These are phyloP conservation scores for Russula brevipes DNA, from an alignment of 768 basidiomycete species.

Conservation along the genomic window DNA sequence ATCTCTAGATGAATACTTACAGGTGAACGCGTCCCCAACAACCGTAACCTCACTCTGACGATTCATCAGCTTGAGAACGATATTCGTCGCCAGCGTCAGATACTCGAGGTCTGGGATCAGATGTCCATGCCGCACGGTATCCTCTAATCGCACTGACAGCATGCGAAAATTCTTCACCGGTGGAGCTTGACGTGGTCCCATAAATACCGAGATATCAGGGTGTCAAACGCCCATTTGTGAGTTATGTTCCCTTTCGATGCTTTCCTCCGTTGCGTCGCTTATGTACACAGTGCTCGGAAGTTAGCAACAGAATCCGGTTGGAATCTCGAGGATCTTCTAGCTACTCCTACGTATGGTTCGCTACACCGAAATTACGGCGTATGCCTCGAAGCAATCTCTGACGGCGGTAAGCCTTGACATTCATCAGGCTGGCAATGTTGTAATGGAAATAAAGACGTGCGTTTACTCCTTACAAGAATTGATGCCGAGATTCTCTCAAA, in stretches of 20 bases:
- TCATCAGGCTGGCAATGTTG: constrained; percentile 2
- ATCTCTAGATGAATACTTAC: constrained; percentile 10
- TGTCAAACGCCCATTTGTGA: constrained; percentile 10
- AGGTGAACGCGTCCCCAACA: not conserved
- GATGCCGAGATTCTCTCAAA: constrained; percentile 32
- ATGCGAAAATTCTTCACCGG: not conserved
- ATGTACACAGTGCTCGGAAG: not conserved
- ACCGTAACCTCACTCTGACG: not conserved
- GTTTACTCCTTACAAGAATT: constrained; percentile 24
- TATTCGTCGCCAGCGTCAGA: not conserved
- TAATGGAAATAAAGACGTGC: constrained; percentile 31
- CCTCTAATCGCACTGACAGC: not conserved
- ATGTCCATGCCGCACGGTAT: not conserved
- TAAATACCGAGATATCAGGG: constrained; percentile 1
- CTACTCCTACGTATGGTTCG: constrained; percentile 3
- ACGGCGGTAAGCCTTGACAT: constrained; percentile 1
- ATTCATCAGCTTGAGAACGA: not conserved
- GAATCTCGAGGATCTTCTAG: constrained; percentile 15
- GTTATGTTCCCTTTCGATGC: not conserved
- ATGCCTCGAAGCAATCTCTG: constrained; percentile 12
- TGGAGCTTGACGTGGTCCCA: constrained; percentile 5
- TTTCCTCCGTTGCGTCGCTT: not conserved
- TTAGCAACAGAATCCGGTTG: constrained; percentile 9
- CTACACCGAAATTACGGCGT: constrained; percentile 1
- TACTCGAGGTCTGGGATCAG: not conserved